Evolutionary conservation across 345 rosid species (phyloP).

Genomic region (Luvunga scandens): DNA sequence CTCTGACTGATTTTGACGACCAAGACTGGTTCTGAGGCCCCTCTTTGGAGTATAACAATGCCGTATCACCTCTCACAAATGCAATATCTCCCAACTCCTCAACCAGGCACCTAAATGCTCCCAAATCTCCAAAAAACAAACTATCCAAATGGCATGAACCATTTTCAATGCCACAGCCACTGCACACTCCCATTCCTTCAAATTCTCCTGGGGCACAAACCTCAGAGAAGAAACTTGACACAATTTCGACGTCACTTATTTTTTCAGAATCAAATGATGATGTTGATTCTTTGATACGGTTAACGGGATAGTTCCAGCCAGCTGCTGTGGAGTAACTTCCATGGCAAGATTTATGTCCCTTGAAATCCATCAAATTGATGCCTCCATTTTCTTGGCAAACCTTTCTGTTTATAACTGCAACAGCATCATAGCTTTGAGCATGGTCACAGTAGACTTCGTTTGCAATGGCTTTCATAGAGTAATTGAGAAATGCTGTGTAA

Average conservation of each 20-base stretch:
- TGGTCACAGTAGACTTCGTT: constrained; percentile 38
- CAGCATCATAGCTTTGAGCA: constrained; percentile 26
- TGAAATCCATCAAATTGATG: constrained; percentile 24
- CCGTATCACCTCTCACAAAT: constrained; percentile 36
- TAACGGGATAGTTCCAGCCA: constrained; percentile 40
- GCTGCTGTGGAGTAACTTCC: constrained; percentile 32
- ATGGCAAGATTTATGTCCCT: constrained; percentile 38
- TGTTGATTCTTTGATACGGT: constrained; percentile 17
- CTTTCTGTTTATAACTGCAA: constrained; percentile 24
- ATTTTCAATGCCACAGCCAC: constrained; percentile 26
- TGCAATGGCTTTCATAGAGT: constrained; percentile 47
- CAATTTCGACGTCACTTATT: constrained; percentile 7
- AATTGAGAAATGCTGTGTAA: constrained; percentile 35
- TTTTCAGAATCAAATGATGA: neutral
- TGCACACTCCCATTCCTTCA: constrained; percentile 19
- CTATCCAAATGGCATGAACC: constrained; percentile 17
- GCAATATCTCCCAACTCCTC: constrained; percentile 41
- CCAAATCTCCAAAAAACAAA: constrained; percentile 23
- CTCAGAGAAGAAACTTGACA: constrained; percentile 24
- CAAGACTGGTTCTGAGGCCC: constrained; percentile 35
- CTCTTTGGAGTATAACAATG: constrained; percentile 29
- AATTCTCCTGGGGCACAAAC: constrained; percentile 37
- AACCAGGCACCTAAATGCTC: constrained; percentile 39
- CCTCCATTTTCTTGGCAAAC: constrained; percentile 16
- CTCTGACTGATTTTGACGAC: constrained; percentile 35